These are phyloP conservation scores for Cytospora schulzeri DNA, from an alignment of 2,329 filamentous ascomycete genomes.

Conservation along the genomic window DNA sequence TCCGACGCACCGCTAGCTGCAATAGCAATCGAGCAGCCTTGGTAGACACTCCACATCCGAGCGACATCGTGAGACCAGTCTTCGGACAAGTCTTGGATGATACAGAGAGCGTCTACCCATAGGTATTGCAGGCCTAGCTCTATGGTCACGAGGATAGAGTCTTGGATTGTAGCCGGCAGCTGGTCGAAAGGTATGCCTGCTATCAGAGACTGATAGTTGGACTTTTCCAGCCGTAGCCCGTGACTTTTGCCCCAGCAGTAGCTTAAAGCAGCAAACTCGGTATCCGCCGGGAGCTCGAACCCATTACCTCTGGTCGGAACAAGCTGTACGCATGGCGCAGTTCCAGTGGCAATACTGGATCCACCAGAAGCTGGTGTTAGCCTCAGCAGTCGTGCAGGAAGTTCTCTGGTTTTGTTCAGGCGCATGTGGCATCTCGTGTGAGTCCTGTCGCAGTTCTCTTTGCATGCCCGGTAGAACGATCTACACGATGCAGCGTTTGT, in stretches of 20 bases:
- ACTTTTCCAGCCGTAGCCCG: neutral
- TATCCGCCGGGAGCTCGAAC: neutral
- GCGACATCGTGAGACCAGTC: neutral
- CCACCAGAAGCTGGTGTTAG: neutral
- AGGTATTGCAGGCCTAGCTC: neutral
- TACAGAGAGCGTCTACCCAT: slow-evolving; percentile 16
- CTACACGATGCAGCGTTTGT: neutral
- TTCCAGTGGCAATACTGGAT: neutral
- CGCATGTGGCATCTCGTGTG: neutral
- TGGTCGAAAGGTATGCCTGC: neutral
- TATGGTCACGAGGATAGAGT: neutral
- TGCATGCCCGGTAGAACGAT: neutral
- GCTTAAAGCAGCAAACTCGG: slow-evolving; percentile 1
- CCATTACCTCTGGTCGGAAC: neutral
- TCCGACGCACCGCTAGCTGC: neutral
- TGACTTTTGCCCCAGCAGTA: slow-evolving; percentile 11
- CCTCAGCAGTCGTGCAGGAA: neutral
- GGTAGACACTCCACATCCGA: neutral
- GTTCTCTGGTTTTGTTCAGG: neutral
- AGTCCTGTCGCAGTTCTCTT: neutral
- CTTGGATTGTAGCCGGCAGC: slow-evolving; percentile 6
- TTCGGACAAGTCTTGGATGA: neutral
- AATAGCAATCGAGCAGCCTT: neutral
- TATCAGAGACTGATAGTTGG: neutral
- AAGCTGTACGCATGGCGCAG: neutral